Base-by-base conservation (phyloP, 2,329 filamentous ascomycete species). In the Leptographium wingfieldii region DNA sequence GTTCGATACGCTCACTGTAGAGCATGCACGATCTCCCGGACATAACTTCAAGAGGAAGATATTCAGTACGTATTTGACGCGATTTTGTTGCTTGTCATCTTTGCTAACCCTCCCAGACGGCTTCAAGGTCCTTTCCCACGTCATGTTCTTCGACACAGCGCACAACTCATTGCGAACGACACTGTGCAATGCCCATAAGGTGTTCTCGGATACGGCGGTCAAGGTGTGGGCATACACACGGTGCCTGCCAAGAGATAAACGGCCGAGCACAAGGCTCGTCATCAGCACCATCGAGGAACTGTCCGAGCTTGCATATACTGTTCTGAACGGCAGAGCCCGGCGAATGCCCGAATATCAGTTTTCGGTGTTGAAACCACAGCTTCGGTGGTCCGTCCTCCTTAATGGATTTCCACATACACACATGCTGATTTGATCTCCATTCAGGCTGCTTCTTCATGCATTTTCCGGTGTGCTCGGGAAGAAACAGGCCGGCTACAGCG, bases 101-200 rank as follows among this genome's bases (percentile, higher is more conserved):
- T 14, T 19, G 27, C 43, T 12, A 16, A 57, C 40, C 59, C 22
- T 29, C 12, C n/a, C 55, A 60, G 80, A 79, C 66, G 74, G 84
- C 3, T 90, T 97, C 76, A 92, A 91, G 70, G 84, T 94, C 58
- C 90, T 95, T 69, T 85, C 91, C 57, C 88, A 94, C 66, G 77
- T 83, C 56, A 92, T 95, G 84, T 88, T 90, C 70, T 86, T 89
- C 66, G 90, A 95, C 70, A 88, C 88, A 5, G 73, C 78, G 3
- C 85, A 92, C 75, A 97, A 97, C 73, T 81, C 84, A 3, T 69
- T 80, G 9, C 65, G 70, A 4, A 88, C 85, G 0, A 87, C 94
- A 14, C 76, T 92, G 5, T 71, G 74, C n/a, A 95, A 94, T 66
- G 74, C 96, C 3, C 82, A 86, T 67, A 78, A 80, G n/a, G 84